Conservation (phyloP, 805 yeast genomes). For the Tanozyma kutaoensis region DNA sequence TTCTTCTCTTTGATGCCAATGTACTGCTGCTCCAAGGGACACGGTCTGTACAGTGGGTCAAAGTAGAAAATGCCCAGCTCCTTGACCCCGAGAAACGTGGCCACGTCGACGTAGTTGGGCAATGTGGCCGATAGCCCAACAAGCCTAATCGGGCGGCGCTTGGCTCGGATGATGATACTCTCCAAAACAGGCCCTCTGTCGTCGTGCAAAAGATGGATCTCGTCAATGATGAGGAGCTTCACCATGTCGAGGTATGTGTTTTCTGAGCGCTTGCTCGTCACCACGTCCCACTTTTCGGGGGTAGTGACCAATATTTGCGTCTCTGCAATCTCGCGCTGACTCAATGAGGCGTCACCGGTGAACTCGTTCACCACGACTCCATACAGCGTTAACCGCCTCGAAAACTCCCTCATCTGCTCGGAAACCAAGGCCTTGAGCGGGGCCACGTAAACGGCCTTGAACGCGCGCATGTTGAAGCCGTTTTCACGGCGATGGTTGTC, state of each 20-base stretch:
- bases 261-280: constrained; percentile 71
- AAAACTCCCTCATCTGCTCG: constrained; percentile 83
- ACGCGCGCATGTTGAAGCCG: constrained; percentile 33
- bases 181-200: constrained; percentile 91
- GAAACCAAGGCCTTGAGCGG: constrained; percentile 92
- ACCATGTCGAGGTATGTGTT: constrained; percentile 46
- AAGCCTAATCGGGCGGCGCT: constrained; percentile 37
- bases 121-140: constrained; percentile 88
- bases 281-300: constrained; percentile 96
- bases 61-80: constrained; percentile 61
- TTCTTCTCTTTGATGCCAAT: constrained; percentile 79
- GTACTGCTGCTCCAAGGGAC: constrained; percentile 82
- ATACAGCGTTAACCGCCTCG: constrained; percentile 47
- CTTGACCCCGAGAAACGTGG: constrained; percentile 61
- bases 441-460: constrained; percentile 80
- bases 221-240: constrained; percentile 71
- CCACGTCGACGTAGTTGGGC: constrained; percentile 83
- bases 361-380: constrained; percentile 73
- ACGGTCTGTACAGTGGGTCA: constrained; percentile 77
- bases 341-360: constrained; percentile 79
- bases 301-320: constrained; percentile 85
- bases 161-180: constrained; percentile 62
- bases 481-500: constrained; percentile 32
- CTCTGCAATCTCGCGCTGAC: constrained; percentile 59
- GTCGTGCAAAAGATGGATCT: constrained; percentile 72